phyloP scores from a whole-genome alignment of 2,329 filamentous ascomycete species.

The Metarhizium brunneum region DNA sequence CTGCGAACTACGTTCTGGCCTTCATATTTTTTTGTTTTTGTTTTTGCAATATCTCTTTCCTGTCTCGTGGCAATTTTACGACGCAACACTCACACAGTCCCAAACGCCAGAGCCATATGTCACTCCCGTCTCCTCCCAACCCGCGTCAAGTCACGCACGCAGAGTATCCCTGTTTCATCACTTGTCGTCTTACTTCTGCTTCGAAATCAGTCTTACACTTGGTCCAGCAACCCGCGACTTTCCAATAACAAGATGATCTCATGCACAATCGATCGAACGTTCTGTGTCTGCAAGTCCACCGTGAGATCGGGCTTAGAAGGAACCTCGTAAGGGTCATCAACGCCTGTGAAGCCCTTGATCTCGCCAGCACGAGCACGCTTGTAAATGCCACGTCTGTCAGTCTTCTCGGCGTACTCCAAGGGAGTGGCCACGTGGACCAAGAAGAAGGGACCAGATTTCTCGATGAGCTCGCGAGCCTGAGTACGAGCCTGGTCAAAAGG shows the following conservation, averaged over 20 bases:
- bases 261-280: constrained; percentile 87
- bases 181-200: neutral
- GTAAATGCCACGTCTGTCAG: constrained; percentile 88
- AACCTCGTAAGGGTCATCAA: constrained; percentile 91
- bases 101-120: neutral
- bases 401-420: constrained; percentile 89
- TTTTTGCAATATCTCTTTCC: neutral
- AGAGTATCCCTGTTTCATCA: neutral
- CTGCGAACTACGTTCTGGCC: neutral
- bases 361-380: constrained; percentile 73
- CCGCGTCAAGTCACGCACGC: neutral
- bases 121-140: neutral
- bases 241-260: constrained; percentile 92
- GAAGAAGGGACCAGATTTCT: constrained; percentile 87
- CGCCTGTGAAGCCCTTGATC: constrained; percentile 97
- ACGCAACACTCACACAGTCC: neutral
- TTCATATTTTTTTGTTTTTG: neutral
- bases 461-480: constrained; percentile 73
- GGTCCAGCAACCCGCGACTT: constrained; percentile 79
- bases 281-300: constrained; percentile 79
- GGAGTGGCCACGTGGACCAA: constrained; percentile 90
- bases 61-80: neutral
- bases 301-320: constrained; percentile 74
- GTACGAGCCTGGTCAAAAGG: constrained; percentile 74
- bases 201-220: constrained; percentile 29